Evolutionary conservation across 192 early-diverging fungal genomes (phyloP).

Genomic region (Linnemannia zychae): DNA sequence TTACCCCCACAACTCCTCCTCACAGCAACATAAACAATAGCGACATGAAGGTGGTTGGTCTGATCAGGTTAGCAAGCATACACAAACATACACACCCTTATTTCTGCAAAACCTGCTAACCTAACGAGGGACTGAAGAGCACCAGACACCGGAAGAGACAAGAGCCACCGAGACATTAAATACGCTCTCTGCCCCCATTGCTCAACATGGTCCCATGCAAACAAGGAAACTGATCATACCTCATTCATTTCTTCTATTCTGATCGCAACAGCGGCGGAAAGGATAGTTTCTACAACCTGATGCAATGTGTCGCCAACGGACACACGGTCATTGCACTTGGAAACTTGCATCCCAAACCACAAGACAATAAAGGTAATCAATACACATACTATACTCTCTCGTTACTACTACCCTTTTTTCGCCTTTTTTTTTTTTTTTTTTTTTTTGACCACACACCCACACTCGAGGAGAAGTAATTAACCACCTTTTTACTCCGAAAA

Average conservation of each 20-base stretch:
- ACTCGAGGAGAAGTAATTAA: too few relatives aligned
- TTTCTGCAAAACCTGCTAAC: too few relatives aligned
- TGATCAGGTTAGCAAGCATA: slow-evolving; percentile 30
- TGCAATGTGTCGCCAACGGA: slow-evolving; percentile 94
- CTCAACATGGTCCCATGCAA: not conserved
- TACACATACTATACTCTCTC: slow-evolving; percentile 11
- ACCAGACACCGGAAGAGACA: too few relatives aligned
- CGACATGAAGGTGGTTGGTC: slow-evolving; percentile 35
- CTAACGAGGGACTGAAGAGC: too few relatives aligned
- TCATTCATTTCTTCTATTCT: too few relatives aligned
- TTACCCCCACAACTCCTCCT: not conserved
- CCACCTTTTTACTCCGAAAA: too few relatives aligned
- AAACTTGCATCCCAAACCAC: slow-evolving; percentile 85
- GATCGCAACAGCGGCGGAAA: slow-evolving; percentile 93
- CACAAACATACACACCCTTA: too few relatives aligned
- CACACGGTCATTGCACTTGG: slow-evolving; percentile 95
- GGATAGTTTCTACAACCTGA: slow-evolving; percentile 95
- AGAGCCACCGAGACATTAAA: too few relatives aligned
- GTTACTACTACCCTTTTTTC: not conserved
- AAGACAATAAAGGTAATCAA: slow-evolving; percentile 70
- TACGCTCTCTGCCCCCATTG: too few relatives aligned
- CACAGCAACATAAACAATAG: not conserved
- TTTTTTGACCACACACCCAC: too few relatives aligned
- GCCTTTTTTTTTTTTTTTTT: too few relatives aligned
- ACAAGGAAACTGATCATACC: not conserved